Base-by-base conservation (phyloP, 2,329 filamentous ascomycete species). In the Aspergillus ochraceoroseus region DNA sequence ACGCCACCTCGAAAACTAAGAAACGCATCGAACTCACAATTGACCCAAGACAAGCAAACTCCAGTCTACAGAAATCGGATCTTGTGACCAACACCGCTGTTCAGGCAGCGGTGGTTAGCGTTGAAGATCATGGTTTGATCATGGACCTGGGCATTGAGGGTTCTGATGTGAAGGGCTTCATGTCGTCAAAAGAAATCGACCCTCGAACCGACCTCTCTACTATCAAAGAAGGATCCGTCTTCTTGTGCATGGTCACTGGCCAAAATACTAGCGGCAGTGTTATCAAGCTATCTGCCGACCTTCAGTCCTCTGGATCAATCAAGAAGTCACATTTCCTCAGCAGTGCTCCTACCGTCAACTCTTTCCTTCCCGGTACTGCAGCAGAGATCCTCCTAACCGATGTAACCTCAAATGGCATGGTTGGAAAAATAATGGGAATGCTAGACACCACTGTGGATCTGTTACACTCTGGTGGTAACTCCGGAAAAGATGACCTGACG, bases 111-210 rank as follows among this genome's bases (percentile, higher is more conserved):
- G 82, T 98, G 17, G 68, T 77, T 35, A 98, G 90, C 64, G 83
- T 94, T n/a, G 90, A 98, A 65, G 94, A 98, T 55, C 89, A 95
- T 58, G 92, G 92, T 47, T 76, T 92, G 43, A 79, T 96, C 41
- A 95, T 98, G 87, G 87, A 95, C 53, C 68, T 96, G 25, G 87
- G 87, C 12, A 71, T 96, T 5, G 73, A 80, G 23, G 78, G 80
- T 38, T 68, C 74, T 20, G 75, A 78, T 25, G 63, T 89, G 37
- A 82, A 81, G 45, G 92, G 86, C 2, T 98, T 98, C 67, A 74
- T 98, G 58, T 79, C 87, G 4, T 85, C 83, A 46, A 87, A 84
- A 58, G 88, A 95, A 59, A 70, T 95, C 12, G 85, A 86, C 34
- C 61, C 76, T 19, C 73, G 71, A 30, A 70, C 85, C 12, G 70